Conservation (phyloP, 139 green algal species). For the Yamagishiella unicocca region DNA sequence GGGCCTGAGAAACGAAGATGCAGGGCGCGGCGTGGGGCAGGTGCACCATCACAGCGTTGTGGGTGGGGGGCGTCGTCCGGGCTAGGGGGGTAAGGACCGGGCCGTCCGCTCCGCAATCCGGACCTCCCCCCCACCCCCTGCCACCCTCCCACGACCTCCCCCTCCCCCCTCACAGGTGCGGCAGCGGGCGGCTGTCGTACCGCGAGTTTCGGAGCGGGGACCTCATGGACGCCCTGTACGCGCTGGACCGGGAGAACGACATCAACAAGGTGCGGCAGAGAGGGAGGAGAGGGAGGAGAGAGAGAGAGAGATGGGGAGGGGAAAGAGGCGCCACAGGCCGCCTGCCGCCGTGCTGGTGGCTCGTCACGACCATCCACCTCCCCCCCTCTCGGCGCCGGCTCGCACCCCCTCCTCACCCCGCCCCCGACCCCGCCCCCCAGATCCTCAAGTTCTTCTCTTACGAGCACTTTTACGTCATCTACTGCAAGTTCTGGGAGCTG, state of each 20-base stretch:
- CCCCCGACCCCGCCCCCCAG: conserved; percentile 12
- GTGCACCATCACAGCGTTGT: too few relatives aligned
- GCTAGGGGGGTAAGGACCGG: too few relatives aligned
- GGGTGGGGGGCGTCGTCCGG: too few relatives aligned
- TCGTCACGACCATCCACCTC: background rate
- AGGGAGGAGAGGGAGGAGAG: background rate
- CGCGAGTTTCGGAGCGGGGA: conserved; percentile 91
- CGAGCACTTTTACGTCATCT: conserved; percentile 99
- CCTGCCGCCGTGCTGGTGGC: background rate
- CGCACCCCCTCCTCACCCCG: background rate
- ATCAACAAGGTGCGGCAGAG: conserved; percentile 85
- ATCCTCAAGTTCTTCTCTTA: conserved; percentile 96
- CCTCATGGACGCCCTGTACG: conserved; percentile 86
- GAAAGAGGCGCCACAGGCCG: background rate
- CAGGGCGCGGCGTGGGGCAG: too few relatives aligned
- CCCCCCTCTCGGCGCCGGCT: background rate
- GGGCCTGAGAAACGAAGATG: too few relatives aligned
- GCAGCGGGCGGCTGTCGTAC: conserved; percentile 83
- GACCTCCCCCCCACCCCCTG: background rate
- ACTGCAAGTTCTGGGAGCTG: conserved; percentile 99
- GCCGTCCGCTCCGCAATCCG: too few relatives aligned
- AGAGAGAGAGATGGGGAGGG: background rate
- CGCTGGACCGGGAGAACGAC: conserved; percentile 94
- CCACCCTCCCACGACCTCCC: background rate
- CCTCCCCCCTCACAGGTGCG: conserved; percentile 29